Base-by-base conservation (phyloP, 768 basidiomycete species). In the Suillus plorans region DNA sequence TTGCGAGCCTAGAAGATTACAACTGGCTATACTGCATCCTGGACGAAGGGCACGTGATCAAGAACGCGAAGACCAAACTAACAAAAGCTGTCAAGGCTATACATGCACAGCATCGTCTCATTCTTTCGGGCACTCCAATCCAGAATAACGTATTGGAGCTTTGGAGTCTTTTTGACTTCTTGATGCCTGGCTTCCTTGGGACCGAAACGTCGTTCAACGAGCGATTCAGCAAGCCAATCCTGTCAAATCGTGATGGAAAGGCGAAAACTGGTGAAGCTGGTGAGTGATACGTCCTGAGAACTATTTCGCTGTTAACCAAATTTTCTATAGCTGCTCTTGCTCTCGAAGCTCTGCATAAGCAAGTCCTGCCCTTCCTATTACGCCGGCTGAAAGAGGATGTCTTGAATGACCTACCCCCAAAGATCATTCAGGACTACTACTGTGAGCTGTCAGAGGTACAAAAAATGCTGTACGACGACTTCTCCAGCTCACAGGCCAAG, bases 171-270 rank as follows among this genome's bases (percentile, higher is more conserved):
- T 99, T 99, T 76, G 97, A 99, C 78, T 99, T 99, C 80, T 80
- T 99, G 69, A 99, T 99, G 97, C 97, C 97, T 18, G 97, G 97
- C 4, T 99, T 99, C 80, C 80, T 99, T 60, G 97, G 97, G n/a
- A 95, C 91, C 14, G 97, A 99, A 76, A 76, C 89, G 16, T 90
- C 89, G 2, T 99, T 99, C 81, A 97, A 94, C 70, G 95, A 99
- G 64, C 86, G 94, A 37, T 99, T 97, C 73, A 90, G 94, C 66
- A 97, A 96, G 73, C 97, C 97, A 2, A 99, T 99, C 57, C 79
- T 97, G 60, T 92, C 94, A 7, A 95, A 94, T 75, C 86, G 96
- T 57, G 97, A 99, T 68, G 96, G 95, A 1, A 99, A 98, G 77
- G 86, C 92, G 20, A 97, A 95, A 78, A 95, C 89, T 63, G 87